Evolutionary conservation across 1,284 basidiomycete species (phyloP).

Genomic region (Leucoagaricus sp.): DNA sequence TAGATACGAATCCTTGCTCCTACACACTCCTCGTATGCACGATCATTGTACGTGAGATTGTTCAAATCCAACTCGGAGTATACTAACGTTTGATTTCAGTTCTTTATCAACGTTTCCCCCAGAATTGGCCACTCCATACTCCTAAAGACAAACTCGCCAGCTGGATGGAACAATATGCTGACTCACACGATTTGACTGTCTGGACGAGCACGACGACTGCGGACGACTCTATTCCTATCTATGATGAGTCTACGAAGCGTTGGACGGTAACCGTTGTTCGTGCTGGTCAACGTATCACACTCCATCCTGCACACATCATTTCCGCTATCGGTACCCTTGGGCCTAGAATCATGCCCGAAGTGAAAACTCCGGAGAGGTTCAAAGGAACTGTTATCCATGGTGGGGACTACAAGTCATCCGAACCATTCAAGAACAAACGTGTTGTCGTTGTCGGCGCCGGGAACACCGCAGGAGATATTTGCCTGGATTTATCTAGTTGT

Average conservation of each 20-base stretch:
- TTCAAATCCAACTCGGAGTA: not conserved
- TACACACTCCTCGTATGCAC: constrained; percentile 45
- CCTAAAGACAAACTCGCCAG: constrained; percentile 39
- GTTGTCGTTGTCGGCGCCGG: constrained; percentile 43
- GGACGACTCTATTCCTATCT: constrained; percentile 27
- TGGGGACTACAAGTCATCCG: constrained; percentile 28
- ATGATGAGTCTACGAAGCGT: constrained; percentile 28
- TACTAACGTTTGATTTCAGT: constrained; percentile 25
- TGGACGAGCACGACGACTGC: constrained; percentile 32
- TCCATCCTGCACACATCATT: constrained; percentile 39
- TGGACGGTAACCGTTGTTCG: constrained; percentile 35
- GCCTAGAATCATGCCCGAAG: constrained; percentile 29
- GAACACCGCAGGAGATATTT: constrained; percentile 40
- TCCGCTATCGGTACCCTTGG: constrained; percentile 39
- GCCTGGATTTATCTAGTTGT: constrained; percentile 35
- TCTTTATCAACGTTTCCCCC: constrained; percentile 39
- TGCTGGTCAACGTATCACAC: constrained; percentile 25
- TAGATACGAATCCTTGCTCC: constrained; percentile 49
- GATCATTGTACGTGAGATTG: constrained; percentile 33
- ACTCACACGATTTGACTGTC: constrained; percentile 35
- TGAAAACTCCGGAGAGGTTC: constrained; percentile 29
- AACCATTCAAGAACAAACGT: constrained; percentile 31
- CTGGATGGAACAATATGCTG: constrained; percentile 40
- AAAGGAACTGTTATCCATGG: constrained; percentile 33
- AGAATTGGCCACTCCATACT: constrained; percentile 38